Conservation (phyloP, 2,329 filamentous ascomycete species). For the Tolypocladium ophioglossoides region DNA sequence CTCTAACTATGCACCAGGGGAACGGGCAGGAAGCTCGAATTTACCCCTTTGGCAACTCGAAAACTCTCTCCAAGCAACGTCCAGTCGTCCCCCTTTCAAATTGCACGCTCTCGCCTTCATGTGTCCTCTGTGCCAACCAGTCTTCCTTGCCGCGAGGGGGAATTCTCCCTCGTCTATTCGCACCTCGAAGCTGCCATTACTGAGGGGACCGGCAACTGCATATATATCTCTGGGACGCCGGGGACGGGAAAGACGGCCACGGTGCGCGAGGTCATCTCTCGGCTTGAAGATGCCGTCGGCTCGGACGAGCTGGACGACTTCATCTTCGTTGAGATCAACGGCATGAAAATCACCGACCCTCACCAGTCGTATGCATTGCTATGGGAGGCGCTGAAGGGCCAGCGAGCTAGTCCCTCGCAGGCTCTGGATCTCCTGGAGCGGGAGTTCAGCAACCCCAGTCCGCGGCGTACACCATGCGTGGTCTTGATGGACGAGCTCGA, state of each 20-base stretch:
- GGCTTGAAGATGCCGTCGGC: slow-evolving; percentile 76
- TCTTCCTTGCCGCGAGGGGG: slow-evolving; percentile 81
- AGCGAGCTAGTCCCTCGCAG: slow-evolving; percentile 84
- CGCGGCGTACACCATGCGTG: slow-evolving; percentile 85
- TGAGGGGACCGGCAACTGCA: slow-evolving; percentile 87
- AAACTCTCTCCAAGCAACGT: slow-evolving; percentile 65
- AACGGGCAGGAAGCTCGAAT: slow-evolving; percentile 66
- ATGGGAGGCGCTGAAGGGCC: slow-evolving; percentile 92
- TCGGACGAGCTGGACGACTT: slow-evolving; percentile 95
- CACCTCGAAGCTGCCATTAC: slow-evolving; percentile 91
- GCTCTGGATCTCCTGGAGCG: slow-evolving; percentile 83
- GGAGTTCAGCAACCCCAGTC: slow-evolving; percentile 87
- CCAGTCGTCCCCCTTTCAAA: slow-evolving; percentile 78
- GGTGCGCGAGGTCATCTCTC: slow-evolving; percentile 84
- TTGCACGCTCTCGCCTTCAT: slow-evolving; percentile 80
- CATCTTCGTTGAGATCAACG: slow-evolving; percentile 98
- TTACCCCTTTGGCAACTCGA: slow-evolving; percentile 88
- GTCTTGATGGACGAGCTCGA: slow-evolving; percentile 98
- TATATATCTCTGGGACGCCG: slow-evolving; percentile 98
- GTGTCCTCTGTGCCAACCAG: slow-evolving; percentile 86
- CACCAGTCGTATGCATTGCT: slow-evolving; percentile 91
- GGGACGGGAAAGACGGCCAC: slow-evolving; percentile 97
- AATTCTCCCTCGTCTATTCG: slow-evolving; percentile 86
- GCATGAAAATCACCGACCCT: slow-evolving; percentile 98
- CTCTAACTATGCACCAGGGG: slow-evolving; percentile 39